A percentile compares a stretch with the other conserved stretches of the same genome.
These are phyloP conservation scores for Curvularia verruculosa DNA, from an alignment of 2,329 filamentous ascomycete species.

Conservation along the genomic window DNA sequence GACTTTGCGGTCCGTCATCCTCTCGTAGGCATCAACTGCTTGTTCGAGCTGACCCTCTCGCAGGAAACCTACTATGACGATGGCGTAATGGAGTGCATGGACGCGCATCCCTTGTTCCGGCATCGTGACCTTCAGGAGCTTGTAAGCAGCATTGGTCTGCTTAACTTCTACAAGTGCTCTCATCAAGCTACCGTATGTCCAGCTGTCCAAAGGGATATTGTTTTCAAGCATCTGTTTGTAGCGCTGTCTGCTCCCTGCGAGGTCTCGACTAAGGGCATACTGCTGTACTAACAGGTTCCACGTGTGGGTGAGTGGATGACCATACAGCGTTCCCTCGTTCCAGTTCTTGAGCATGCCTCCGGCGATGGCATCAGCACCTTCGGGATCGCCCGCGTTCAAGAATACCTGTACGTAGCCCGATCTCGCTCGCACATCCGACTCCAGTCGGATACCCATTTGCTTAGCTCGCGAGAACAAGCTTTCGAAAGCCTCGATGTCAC, in stretches of 20 bases:
- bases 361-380: conserved; percentile 57
- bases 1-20: conserved; percentile 51
- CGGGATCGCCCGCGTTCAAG: conserved; percentile 54
- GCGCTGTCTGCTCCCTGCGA: conserved; percentile 59
- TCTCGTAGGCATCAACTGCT: conserved; percentile 57
- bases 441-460: conserved; percentile 41
- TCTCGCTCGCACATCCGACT: conserved; percentile 31
- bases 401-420: conserved; percentile 67
- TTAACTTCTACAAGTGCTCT: conserved; percentile 60
- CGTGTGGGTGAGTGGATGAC: conserved; percentile 63
- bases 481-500: conserved; percentile 73
- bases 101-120: conserved; percentile 53
- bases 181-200: conserved; percentile 68
- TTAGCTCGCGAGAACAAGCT: conserved; percentile 69
- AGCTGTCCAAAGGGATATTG: conserved; percentile 58
- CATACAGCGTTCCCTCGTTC: conserved; percentile 48
- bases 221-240: conserved; percentile 62
- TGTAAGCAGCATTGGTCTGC: conserved; percentile 62
- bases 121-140: conserved; percentile 60
- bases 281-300: conserved; percentile 81
- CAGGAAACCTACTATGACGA: conserved; percentile 59
- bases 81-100: conserved; percentile 59
- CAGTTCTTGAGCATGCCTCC: conserved; percentile 62
- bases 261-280: conserved; percentile 68
- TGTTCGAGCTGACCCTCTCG: conserved; percentile 51